Evolutionary conservation across 106 monocot species (phyloP), one percentile per base, ranked within the genome.

Genomic region (Allium cepa): DNA sequence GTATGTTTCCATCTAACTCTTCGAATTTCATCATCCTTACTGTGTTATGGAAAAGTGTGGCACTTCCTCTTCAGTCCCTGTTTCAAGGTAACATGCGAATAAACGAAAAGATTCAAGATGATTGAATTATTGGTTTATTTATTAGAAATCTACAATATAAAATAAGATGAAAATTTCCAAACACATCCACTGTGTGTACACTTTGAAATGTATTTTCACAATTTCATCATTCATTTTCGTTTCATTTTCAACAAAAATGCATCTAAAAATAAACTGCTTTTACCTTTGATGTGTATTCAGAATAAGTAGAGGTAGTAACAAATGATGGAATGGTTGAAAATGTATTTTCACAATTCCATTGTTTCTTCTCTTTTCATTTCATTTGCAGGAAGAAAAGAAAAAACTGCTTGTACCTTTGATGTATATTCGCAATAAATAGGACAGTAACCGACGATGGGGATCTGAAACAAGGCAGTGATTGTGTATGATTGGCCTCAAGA

Each of bases 391-490:
- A 22, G 47, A 61, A 61, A 17, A 63, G 9, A 63, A 10, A 18
- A 4, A 22, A 36, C 9, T 51, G 1, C 4, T 9, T 26, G 28
- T 68, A 68, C 68, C 68, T 52, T 68, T 7, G 53, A 53, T 55
- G 68, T 53, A 26, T 13, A n/a, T 13, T 53, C 3, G 27, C 27
- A 55, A 11, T 55, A 26, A 55, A 53, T 5, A 49, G 57, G 36
- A 26, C 49, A 57, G 61, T 52, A 26, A 26, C 53, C 11, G 71
- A 68, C 15, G 51, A 73, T 71, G 79, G 76, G 73, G 82, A 83
- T 18, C 70, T 69, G 79, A 77, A 80, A 46, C 80, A 77, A 51
- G 84, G 79, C 58, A 83, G 49, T 8, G 80, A 83, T 68, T 60
- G 79, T 79, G 83, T 83, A 68, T 83, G 83, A 49, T 36, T 79